Conservation (phyloP, 305 asterid species). For the Withania somnifera region DNA sequence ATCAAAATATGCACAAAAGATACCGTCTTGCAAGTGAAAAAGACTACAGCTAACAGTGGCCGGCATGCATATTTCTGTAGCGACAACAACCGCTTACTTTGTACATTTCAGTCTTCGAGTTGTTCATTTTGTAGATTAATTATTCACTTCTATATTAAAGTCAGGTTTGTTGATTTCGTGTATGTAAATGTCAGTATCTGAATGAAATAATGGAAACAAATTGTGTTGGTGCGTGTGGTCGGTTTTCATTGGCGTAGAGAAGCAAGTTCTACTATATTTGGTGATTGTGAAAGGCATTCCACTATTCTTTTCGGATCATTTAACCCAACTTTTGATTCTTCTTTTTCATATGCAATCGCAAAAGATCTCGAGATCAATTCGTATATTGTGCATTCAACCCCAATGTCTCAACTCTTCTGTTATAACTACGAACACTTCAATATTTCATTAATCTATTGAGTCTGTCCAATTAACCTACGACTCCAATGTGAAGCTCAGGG, state of each 20-base stretch:
- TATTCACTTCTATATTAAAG: not conserved
- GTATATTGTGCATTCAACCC: too few relatives aligned
- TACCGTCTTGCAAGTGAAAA: not conserved
- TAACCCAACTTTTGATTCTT: too few relatives aligned
- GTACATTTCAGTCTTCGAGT: not conserved
- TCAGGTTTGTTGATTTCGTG: not conserved
- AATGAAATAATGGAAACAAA: not conserved
- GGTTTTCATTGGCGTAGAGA: not conserved
- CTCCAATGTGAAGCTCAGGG: too few relatives aligned
- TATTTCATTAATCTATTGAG: too few relatives aligned
- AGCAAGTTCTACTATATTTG: not conserved
- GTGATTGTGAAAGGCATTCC: not conserved
- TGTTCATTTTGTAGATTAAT: not conserved
- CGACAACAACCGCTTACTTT: not conserved
- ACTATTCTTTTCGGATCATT: not conserved
- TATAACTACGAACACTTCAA: too few relatives aligned
- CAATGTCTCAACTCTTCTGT: too few relatives aligned
- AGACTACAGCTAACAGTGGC: not conserved
- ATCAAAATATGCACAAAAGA: constrained; percentile 42
- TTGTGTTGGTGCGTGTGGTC: not conserved
- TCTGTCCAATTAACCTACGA: not conserved
- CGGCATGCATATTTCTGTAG: not conserved
- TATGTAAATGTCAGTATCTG: not conserved
- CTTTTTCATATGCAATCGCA: too few relatives aligned
- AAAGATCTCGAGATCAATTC: too few relatives aligned